Evolutionary conservation across 495 filamentous ascomycete species (phyloP).

Genomic region (Tuber brumale): DNA sequence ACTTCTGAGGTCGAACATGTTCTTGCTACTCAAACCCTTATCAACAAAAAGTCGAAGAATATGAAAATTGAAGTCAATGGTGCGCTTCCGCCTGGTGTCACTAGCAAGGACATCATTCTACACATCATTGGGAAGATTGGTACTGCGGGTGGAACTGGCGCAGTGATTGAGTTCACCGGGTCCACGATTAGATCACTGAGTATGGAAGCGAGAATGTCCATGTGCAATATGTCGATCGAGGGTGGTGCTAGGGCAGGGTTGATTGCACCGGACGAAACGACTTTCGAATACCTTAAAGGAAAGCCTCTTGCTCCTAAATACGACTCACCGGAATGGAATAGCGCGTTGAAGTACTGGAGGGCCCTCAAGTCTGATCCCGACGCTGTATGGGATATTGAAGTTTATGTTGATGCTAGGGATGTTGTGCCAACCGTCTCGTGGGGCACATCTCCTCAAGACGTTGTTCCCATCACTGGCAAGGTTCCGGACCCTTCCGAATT

Average conservation of each 20-base stretch:
- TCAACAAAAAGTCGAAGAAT: conserved; percentile 93
- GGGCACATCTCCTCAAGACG: conserved; percentile 95
- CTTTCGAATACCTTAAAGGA: conserved; percentile 89
- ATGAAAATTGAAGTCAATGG: conserved; percentile 96
- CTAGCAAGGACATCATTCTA: conserved; percentile 92
- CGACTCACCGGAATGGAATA: conserved; percentile 82
- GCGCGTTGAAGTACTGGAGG: conserved; percentile 81
- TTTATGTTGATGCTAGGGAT: conserved; percentile 84
- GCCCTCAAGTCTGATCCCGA: conserved; percentile 75
- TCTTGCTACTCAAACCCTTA: conserved; percentile 87
- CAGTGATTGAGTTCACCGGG: conserved; percentile 94
- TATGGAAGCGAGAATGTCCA: conserved; percentile 98
- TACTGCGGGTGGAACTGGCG: conserved; percentile 88
- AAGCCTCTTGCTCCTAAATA: conserved; percentile 78
- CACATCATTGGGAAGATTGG: conserved; percentile 91
- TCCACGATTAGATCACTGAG: conserved; percentile 81
- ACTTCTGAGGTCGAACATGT: conserved; percentile 99
- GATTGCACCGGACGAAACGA: conserved; percentile 89
- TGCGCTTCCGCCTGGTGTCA: conserved; percentile 81
- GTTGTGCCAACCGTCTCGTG: conserved; percentile 91
- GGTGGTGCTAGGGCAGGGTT: conserved; percentile 91
- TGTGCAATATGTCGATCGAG: conserved; percentile 99
- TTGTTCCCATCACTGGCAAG: conserved; percentile 80
- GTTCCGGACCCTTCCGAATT: conserved; percentile 89
- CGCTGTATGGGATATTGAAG: conserved; percentile 78